Percentiles rank a stretch among this genome's conserved stretches.
phyloP scores from a whole-genome alignment of 768 basidiomycete species.

The Rhodotorula paludigena region DNA sequence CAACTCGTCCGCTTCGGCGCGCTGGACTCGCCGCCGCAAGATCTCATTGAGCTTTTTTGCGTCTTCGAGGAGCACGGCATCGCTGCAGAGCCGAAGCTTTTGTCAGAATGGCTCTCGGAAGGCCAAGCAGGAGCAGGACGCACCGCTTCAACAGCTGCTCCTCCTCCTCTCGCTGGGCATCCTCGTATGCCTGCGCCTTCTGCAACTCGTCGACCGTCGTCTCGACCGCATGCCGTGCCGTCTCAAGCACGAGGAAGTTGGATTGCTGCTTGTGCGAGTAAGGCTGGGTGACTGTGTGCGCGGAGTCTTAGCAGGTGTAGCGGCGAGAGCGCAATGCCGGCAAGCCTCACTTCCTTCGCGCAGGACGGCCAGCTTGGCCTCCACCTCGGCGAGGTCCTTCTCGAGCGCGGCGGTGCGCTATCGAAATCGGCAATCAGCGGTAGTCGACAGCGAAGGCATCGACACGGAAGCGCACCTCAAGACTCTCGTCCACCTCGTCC shows the following conservation, averaged over 20 bases:
- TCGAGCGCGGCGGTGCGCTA: neutral
- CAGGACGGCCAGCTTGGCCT: neutral
- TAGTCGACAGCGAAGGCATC: no score
- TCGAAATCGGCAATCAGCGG: no score
- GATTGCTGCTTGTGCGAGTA: neutral
- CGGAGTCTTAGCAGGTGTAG: no score
- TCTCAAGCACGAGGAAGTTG: neutral
- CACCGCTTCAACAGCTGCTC: neutral
- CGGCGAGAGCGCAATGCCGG: no score
- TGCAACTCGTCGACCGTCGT: slow-evolving; percentile 1
- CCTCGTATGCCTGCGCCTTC: neutral
- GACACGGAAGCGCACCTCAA: neutral
- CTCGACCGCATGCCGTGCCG: neutral
- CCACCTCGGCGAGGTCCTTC: neutral
- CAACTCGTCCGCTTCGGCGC: neutral
- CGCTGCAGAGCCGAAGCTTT: neutral
- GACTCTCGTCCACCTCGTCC: neutral
- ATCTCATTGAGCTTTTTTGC: neutral
- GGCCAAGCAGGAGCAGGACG: no score
- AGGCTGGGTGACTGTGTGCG: no score
- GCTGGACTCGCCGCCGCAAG: neutral
- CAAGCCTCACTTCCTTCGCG: no score
- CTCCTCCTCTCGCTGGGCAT: neutral
- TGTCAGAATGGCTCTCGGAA: no score
- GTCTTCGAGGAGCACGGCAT: neutral